A percentile compares a stretch with the other conserved stretches of the same genome.
Evolutionary conservation across 805 yeast species (phyloP).

Genomic region (Kodamaea lidongshanica): DNA sequence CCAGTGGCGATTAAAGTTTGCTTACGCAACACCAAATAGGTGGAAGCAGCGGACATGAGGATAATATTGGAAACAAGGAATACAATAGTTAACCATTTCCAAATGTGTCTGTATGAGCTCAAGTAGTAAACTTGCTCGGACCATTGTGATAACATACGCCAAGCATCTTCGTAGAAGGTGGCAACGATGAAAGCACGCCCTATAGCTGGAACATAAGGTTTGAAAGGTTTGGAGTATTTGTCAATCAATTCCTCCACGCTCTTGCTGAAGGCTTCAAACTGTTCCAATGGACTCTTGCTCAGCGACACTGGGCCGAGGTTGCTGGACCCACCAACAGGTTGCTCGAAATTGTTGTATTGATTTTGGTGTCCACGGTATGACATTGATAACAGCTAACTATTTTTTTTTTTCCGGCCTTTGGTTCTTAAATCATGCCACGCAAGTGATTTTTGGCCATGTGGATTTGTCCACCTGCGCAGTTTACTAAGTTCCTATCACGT

Average conservation of each 20-base stretch:
- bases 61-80: slow-evolving; percentile 59
- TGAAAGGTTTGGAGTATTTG: slow-evolving; percentile 45
- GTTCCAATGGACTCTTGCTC: slow-evolving; percentile 23
- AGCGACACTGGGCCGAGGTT: slow-evolving; percentile 28
- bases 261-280: slow-evolving; percentile 48
- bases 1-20: slow-evolving; percentile 65
- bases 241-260: slow-evolving; percentile 51
- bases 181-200: slow-evolving; percentile 90
- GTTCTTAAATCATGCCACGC: too few species aligned
- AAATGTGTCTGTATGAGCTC: slow-evolving; percentile 71
- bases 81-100: slow-evolving; percentile 69
- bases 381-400: too few species aligned
- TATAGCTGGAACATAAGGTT: slow-evolving; percentile 76
- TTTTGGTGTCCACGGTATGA: slow-evolving; percentile 35
- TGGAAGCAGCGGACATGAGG: slow-evolving; percentile 69
- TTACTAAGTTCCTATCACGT: too few species aligned
- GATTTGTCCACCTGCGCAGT: too few species aligned
- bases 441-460: too few species aligned
- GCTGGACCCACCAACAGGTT: slow-evolving; percentile 14
- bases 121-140: slow-evolving; percentile 81
- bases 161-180: slow-evolving; percentile 85
- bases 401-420: too few species aligned
- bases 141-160: slow-evolving; percentile 85
- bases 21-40: slow-evolving; percentile 63
- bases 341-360: slow-evolving; percentile 33